A percentile compares a stretch with the other conserved stretches of the same genome.
These are phyloP conservation scores for Scolecobasidium constrictum DNA, from an alignment of 2,329 filamentous ascomycete species.

Conservation along the genomic window DNA sequence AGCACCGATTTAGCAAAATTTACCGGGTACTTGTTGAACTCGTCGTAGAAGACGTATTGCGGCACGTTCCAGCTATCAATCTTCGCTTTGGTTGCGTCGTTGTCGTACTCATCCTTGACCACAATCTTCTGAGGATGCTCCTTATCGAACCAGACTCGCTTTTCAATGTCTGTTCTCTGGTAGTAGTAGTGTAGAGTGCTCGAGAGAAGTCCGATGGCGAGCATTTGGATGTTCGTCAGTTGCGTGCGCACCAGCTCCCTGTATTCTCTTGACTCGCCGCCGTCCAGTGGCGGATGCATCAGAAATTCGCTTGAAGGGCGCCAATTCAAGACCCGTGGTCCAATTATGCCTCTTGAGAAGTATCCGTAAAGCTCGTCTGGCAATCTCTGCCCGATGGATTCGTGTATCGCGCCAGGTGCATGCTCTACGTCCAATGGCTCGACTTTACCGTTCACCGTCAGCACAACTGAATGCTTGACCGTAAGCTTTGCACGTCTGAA, in stretches of 20 bases:
- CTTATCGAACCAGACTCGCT: constrained; percentile 76
- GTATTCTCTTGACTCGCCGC: constrained; percentile 70
- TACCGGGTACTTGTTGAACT: background rate
- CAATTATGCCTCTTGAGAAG: constrained; percentile 70
- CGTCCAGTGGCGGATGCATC: constrained; percentile 76
- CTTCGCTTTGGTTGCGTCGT: background rate
- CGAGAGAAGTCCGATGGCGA: constrained; percentile 67
- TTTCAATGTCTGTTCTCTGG: constrained; percentile 63
- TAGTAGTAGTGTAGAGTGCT: constrained; percentile 75
- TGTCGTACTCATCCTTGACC: constrained; percentile 1
- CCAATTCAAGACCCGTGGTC: constrained; percentile 68
- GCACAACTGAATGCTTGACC: constrained; percentile 77
- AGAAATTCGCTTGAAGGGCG: constrained; percentile 70
- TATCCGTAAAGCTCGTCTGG: constrained; percentile 89
- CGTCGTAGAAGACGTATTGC: background rate
- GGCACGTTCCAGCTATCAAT: constrained; percentile 9
- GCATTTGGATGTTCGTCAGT: constrained; percentile 63
- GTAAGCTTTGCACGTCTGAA: constrained; percentile 79
- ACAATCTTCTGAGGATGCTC: constrained; percentile 31
- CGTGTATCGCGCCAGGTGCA: constrained; percentile 73
- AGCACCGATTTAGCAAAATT: constrained; percentile 12
- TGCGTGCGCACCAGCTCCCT: constrained; percentile 64
- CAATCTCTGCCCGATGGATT: constrained; percentile 81
- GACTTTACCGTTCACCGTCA: constrained; percentile 66
- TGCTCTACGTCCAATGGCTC: constrained; percentile 61